Evolutionary conservation across 768 basidiomycete species (phyloP), one percentile per base, ranked within the genome.

Genomic region (Amanita pseudoporphyria): DNA sequence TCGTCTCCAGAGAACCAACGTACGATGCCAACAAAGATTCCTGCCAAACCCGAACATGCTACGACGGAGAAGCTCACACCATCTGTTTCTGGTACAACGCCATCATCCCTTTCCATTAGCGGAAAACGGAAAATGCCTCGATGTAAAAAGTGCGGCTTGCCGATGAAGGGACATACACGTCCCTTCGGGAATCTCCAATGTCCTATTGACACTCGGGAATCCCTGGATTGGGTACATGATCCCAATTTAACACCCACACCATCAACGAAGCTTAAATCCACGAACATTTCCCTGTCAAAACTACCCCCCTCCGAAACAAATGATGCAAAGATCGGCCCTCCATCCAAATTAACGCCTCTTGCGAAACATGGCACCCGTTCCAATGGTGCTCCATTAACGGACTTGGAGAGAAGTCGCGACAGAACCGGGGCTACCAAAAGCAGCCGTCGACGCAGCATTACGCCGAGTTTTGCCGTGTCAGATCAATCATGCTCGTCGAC

Each of bases 101-200:
- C 16, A 13, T 13, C 47, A 6, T 39, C 47, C 14, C 24, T 10
- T 26, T 49, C 47, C 5, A 6, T 24, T 26, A 3, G 16, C 13
- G 19, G 39, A 0, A 40, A 26, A 32, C 39, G 47, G 10, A 39
- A 40, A 21, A 26, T 3, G 19, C 37, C 38, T 9, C 36, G 21
- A 1, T 47, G 46, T 31, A 22, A 37, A 1, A 40, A 26, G 12
- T 49, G 47, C 16, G 47, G 47, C 21, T 24, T 10, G 19, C 49
- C 41, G 16, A 50, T 43, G 49, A 50, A 43, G 39, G 48, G 49
- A 12, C 49, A 50, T 19, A 50, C 42, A n/a, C 41, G 49, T 22
- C 46, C 33, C 16, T 22, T 19, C 9, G 46, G 46, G 10, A 4
- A 16, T 26, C 37, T 16, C 26, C 37, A 40, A 26, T 49, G 47